These are phyloP conservation scores for Cladophialophora bantiana DNA, from an alignment of 2,329 filamentous ascomycete species.

Conservation along the genomic window DNA sequence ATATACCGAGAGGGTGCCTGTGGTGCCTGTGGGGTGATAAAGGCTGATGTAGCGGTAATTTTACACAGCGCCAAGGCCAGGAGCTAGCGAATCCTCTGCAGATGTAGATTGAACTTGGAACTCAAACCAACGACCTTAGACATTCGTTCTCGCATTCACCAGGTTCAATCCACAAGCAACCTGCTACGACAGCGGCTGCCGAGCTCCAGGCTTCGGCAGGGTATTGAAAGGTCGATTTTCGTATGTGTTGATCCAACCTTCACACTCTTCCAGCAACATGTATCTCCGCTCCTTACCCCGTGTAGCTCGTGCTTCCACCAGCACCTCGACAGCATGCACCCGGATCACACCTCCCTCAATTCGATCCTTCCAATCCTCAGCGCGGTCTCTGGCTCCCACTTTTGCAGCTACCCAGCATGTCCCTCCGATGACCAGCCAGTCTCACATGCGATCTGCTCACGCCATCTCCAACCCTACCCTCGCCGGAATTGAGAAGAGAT, in stretches of 20 bases:
- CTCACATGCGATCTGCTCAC: constrained; percentile 70
- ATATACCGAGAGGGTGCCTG: background rate
- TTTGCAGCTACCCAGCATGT: constrained; percentile 46
- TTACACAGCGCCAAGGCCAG: constrained; percentile 32
- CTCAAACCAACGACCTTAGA: constrained; percentile 24
- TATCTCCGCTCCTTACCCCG: constrained; percentile 55
- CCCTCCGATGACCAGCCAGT: constrained; percentile 51
- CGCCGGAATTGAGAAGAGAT: constrained; percentile 98
- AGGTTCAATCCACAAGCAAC: constrained; percentile 28
- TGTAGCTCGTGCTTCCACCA: constrained; percentile 54
- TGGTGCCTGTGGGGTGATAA: background rate
- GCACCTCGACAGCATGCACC: constrained; percentile 44
- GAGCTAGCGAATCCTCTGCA: constrained; percentile 27
- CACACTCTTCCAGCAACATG: constrained; percentile 44
- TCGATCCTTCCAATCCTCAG: constrained; percentile 40
- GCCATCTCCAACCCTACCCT: constrained; percentile 98
- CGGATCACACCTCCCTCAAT: constrained; percentile 28
- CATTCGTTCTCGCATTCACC: constrained; percentile 14
- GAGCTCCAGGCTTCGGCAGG: constrained; percentile 38
- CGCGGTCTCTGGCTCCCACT: constrained; percentile 50
- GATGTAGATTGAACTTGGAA: constrained; percentile 29
- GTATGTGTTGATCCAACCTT: constrained; percentile 33
- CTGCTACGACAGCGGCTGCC: constrained; percentile 30
- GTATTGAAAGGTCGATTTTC: constrained; percentile 24
- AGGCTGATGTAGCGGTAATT: constrained; percentile 22